A percentile compares a stretch with the other conserved stretches of the same genome.
Conservation (phyloP, 2,329 filamentous ascomycete genomes). For the Phialocephala subalpina region DNA sequence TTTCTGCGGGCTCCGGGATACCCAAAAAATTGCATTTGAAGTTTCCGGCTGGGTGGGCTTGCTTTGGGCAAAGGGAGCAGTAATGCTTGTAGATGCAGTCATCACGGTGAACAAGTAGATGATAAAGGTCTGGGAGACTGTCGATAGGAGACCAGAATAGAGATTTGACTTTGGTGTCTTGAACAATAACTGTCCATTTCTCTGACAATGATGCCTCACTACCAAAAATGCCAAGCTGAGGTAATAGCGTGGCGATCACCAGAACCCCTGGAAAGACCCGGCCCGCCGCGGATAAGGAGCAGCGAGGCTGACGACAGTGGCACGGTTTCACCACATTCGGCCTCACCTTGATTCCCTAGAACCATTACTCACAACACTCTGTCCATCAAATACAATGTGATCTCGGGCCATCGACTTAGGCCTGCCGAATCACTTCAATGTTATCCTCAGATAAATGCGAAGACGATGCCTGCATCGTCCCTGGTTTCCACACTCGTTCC, state of each 20-base stretch:
- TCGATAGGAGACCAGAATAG: conserved; percentile 8
- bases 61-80: neutral
- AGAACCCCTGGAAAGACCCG: neutral
- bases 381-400: conserved; percentile 29
- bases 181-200: neutral
- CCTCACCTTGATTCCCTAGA: neutral
- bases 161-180: conserved; percentile 2
- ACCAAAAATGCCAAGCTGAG: neutral
- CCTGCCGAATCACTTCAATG: conserved; percentile 38
- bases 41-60: conserved; percentile 7
- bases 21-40: conserved; percentile 21
- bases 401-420: conserved; percentile 26
- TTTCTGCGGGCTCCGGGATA: conserved; percentile 27
- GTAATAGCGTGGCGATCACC: conserved; percentile 2
- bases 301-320: conserved; percentile 7
- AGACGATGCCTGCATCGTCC: conserved; percentile 35
- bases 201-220: neutral
- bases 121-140: conserved; percentile 13
- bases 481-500: conserved; percentile 32
- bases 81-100: conserved; percentile 21
- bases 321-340: conserved; percentile 7
- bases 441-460: conserved; percentile 42
- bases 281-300: conserved; percentile 2
- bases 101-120: neutral
- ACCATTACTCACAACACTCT: neutral